Percentiles rank a stretch among this genome's conserved stretches.
Evolutionary conservation across 257 asterid species (phyloP).

Genomic region (Sherardia arvensis): DNA sequence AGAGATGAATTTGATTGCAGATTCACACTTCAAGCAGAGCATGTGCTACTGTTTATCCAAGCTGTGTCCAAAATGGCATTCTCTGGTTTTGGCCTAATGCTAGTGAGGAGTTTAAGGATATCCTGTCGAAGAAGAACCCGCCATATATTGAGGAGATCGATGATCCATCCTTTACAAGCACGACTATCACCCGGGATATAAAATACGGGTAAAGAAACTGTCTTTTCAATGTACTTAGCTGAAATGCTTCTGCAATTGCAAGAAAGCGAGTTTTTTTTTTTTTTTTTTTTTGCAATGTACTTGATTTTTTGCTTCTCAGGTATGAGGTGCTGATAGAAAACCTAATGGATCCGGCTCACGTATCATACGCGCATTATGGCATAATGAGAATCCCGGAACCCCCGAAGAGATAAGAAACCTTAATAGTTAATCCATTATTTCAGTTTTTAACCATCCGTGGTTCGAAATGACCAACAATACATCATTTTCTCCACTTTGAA

Average conservation of each 20-base stretch:
- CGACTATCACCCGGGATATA: slow-evolving; percentile 59
- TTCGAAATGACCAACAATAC: slow-evolving; percentile 30
- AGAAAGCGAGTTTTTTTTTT: neutral
- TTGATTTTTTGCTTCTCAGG: slow-evolving; percentile 32
- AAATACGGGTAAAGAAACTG: slow-evolving; percentile 62
- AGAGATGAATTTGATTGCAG: slow-evolving; percentile 26
- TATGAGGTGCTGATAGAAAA: slow-evolving; percentile 82
- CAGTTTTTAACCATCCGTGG: too few species aligned
- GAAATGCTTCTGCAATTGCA: neutral
- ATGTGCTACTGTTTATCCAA: slow-evolving; percentile 76
- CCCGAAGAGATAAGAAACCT: slow-evolving; percentile 65
- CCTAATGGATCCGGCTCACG: slow-evolving; percentile 98
- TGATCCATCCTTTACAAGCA: slow-evolving; percentile 57
- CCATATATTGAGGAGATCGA: slow-evolving; percentile 80
- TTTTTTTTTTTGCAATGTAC: neutral
- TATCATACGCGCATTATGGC: slow-evolving; percentile 86
- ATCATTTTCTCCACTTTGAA: slow-evolving; percentile 47
- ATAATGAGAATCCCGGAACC: slow-evolving; percentile 42
- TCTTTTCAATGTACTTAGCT: neutral
- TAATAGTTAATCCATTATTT: too few species aligned
- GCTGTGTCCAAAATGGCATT: slow-evolving; percentile 71
- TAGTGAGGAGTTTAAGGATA: slow-evolving; percentile 52
- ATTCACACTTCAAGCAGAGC: slow-evolving; percentile 72
- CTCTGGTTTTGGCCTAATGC: slow-evolving; percentile 94
- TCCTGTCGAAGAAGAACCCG: slow-evolving; percentile 49